Evolutionary conservation across 2,329 filamentous ascomycete species (phyloP).

Genomic region (Davidsoniella neocaledoniae): DNA sequence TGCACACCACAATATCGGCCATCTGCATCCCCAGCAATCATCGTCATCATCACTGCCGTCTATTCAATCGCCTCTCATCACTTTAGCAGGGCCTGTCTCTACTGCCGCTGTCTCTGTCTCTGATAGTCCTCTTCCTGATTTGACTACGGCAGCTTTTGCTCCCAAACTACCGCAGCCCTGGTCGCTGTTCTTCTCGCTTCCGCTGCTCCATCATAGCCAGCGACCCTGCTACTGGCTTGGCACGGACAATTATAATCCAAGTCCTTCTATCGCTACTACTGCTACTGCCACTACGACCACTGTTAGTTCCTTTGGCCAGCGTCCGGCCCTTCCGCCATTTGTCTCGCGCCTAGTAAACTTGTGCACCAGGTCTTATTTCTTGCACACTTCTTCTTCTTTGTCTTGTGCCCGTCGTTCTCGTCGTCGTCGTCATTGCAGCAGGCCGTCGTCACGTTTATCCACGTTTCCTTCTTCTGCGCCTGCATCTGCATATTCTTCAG

Average conservation of each 20-base stretch:
- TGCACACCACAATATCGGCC: not conserved
- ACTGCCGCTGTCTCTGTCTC: slow-evolving; percentile 21
- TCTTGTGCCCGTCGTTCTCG: not conserved
- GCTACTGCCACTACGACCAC: not conserved
- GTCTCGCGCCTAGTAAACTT: slow-evolving; percentile 5
- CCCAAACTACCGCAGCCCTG: not conserved
- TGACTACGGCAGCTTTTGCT: too few species aligned
- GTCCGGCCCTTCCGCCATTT: slow-evolving; percentile 11
- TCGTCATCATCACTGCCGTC: slow-evolving; percentile 9
- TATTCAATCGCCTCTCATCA: slow-evolving; percentile 16
- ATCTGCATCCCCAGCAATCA: not conserved
- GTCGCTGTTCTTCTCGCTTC: slow-evolving; percentile 7
- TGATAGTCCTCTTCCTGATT: slow-evolving; percentile 8
- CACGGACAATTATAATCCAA: not conserved
- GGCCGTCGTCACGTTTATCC: not conserved
- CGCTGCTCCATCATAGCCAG: not conserved
- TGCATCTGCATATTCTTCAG: not conserved
- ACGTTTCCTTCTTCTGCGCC: not conserved
- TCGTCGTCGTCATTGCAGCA: not conserved
- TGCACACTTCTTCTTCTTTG: not conserved
- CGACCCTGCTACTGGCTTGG: not conserved
- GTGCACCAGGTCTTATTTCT: slow-evolving; percentile 1
- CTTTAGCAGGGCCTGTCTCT: slow-evolving; percentile 12
- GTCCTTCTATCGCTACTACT: not conserved
- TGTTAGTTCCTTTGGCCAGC: slow-evolving; percentile 4